Percentiles rank a stretch among this genome's conserved stretches.
Conservation (phyloP, 2,329 filamentous ascomycete genomes). For the Colletotrichum musae region DNA sequence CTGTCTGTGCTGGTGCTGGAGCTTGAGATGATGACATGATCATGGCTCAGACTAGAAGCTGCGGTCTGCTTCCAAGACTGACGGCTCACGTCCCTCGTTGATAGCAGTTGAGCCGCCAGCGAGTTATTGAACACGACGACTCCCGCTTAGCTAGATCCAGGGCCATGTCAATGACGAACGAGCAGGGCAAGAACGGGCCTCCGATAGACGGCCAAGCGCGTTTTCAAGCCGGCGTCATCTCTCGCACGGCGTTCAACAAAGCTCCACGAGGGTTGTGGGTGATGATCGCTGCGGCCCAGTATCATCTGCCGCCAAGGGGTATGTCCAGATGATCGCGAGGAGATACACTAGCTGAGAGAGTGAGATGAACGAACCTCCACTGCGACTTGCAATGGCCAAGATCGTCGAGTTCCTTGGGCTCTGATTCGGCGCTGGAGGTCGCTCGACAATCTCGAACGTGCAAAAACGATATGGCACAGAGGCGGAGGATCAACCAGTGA, state of each 20-base stretch:
- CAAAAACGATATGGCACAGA: conserved; percentile 25
- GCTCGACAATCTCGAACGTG: conserved; percentile 34
- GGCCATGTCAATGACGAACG: conserved; percentile 30
- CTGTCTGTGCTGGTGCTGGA: not conserved
- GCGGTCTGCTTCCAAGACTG: conserved; percentile 18
- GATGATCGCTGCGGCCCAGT: conserved; percentile 15
- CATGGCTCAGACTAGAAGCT: conserved; percentile 10
- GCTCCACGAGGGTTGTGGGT: conserved; percentile 16
- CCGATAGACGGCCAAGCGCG: conserved; percentile 33
- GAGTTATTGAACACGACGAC: conserved; percentile 23
- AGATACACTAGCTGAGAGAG: not conserved
- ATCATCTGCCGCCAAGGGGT: conserved; percentile 36
- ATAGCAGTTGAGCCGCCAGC: conserved; percentile 13
- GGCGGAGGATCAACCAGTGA: conserved; percentile 30
- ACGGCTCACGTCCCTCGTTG: conserved; percentile 2
- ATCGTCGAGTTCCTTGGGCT: conserved; percentile 15
- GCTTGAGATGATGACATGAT: conserved; percentile 2
- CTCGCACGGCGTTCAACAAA: conserved; percentile 29
- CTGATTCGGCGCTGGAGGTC: conserved; percentile 26
- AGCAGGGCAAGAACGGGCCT: conserved; percentile 33
- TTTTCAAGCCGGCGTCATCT: conserved; percentile 29
- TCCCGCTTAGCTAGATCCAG: conserved; percentile 33
- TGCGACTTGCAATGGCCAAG: conserved; percentile 5
- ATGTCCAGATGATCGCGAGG: conserved; percentile 29
- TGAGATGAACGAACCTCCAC: conserved; percentile 30